phyloP scores from a whole-genome alignment of 2,329 filamentous ascomycete genomes.

The Colletotrichum phormii region DNA sequence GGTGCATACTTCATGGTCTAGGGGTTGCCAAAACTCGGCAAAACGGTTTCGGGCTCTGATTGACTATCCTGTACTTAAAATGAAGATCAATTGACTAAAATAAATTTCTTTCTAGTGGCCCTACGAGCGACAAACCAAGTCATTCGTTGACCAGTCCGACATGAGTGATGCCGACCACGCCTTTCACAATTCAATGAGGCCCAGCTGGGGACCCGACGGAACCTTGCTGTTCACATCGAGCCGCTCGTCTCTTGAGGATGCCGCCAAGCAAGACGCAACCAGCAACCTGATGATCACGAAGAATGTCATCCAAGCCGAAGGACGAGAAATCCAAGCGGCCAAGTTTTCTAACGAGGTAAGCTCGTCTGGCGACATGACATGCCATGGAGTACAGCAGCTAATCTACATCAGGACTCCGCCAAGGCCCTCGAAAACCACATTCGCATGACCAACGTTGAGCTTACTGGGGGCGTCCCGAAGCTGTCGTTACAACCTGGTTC shows the following conservation, averaged over 20 bases:
- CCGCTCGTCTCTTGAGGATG: slow-evolving; percentile 38
- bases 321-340: slow-evolving; percentile 73
- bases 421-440: slow-evolving; percentile 67
- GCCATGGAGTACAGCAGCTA: slow-evolving; percentile 16
- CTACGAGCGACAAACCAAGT: slow-evolving; percentile 83
- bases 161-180: slow-evolving; percentile 73
- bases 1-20: slow-evolving; percentile 65
- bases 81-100: slow-evolving; percentile 47
- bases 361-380: background rate
- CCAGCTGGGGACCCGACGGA: slow-evolving; percentile 82
- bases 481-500: slow-evolving; percentile 58
- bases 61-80: slow-evolving; percentile 46
- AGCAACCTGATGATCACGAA: slow-evolving; percentile 66
- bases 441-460: slow-evolving; percentile 63
- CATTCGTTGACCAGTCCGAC: slow-evolving; percentile 68
- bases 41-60: background rate
- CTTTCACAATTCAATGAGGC: slow-evolving; percentile 81
- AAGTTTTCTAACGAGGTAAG: slow-evolving; percentile 69
- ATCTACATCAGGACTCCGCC: slow-evolving; percentile 61
- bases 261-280: slow-evolving; percentile 48
- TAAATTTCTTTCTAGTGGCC: slow-evolving; percentile 77
- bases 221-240: slow-evolving; percentile 70
- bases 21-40: slow-evolving; percentile 24
- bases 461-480: slow-evolving; percentile 69
- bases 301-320: slow-evolving; percentile 70